Evolutionary conservation across 768 basidiomycete genomes (phyloP).

Genomic region (Tulasnella sp.): DNA sequence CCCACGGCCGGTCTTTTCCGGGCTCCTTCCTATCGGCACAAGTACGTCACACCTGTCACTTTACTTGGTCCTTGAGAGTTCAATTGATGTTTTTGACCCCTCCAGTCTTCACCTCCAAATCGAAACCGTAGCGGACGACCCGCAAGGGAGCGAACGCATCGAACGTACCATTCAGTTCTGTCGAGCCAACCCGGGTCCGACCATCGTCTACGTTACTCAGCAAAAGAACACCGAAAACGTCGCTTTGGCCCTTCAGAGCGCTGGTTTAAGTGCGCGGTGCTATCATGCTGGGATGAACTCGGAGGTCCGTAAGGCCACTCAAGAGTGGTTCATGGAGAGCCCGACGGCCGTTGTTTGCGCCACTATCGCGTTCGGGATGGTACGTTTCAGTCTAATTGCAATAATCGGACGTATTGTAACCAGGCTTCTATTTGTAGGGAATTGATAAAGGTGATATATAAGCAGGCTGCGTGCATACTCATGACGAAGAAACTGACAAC

Average conservation of each 20-base stretch:
- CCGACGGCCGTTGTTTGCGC: constrained; percentile 31
- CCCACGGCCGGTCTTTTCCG: constrained; percentile 31
- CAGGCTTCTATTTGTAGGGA: constrained; percentile 17
- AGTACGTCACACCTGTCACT: constrained; percentile 26
- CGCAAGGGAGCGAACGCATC: constrained; percentile 25
- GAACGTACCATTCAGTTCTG: constrained; percentile 29
- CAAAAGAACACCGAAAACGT: constrained; percentile 34
- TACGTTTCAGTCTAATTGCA: background rate
- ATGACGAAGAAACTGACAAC: too few relatives aligned
- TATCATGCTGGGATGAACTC: constrained; percentile 36
- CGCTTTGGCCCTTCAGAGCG: constrained; percentile 21
- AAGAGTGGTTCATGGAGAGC: constrained; percentile 31
- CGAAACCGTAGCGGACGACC: constrained; percentile 18
- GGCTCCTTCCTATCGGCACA: constrained; percentile 34
- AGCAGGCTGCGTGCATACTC: too few relatives aligned
- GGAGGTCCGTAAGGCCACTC: constrained; percentile 29
- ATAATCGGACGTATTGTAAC: background rate
- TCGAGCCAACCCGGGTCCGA: constrained; percentile 29
- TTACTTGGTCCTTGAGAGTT: background rate
- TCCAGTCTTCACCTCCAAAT: constrained; percentile 29
- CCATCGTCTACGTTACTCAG: constrained; percentile 37
- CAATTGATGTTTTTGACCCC: background rate
- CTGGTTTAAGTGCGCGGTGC: constrained; percentile 22
- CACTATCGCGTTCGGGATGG: constrained; percentile 39
- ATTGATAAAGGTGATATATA: constrained; percentile 30